Evolutionary conservation across 1,139 yeast species (phyloP).

Genomic region (Ashbya aceris): DNA sequence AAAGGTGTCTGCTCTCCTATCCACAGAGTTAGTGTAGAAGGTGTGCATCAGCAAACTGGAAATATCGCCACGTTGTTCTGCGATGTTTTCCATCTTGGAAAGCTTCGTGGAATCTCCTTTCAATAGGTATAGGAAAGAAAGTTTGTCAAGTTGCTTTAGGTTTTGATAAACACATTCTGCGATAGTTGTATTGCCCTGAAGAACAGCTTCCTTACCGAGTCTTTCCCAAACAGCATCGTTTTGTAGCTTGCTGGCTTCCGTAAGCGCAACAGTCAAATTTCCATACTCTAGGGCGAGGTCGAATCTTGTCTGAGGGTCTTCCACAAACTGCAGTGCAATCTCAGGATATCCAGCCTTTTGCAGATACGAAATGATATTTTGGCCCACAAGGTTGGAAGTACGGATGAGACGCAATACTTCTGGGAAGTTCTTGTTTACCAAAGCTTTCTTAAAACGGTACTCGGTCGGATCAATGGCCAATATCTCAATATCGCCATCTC

Average conservation of each 20-base stretch:
- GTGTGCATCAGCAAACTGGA: slow-evolving; percentile 79
- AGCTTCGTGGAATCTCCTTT: slow-evolving; percentile 75
- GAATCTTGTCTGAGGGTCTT: slow-evolving; percentile 92
- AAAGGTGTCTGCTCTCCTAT: slow-evolving; percentile 66
- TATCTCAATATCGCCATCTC: slow-evolving; percentile 77
- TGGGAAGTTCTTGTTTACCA: slow-evolving; percentile 79
- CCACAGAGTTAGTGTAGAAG: slow-evolving; percentile 64
- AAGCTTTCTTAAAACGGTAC: slow-evolving; percentile 88
- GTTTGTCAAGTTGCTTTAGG: slow-evolving; percentile 74
- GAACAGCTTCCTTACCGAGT: slow-evolving; percentile 76
- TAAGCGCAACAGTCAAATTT: slow-evolving; percentile 76
- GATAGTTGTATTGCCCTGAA: slow-evolving; percentile 79
- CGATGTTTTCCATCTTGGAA: slow-evolving; percentile 78
- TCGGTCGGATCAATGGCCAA: slow-evolving; percentile 89
- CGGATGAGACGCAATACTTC: slow-evolving; percentile 88
- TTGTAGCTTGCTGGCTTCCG: slow-evolving; percentile 75
- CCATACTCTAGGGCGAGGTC: slow-evolving; percentile 94
- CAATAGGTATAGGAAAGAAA: slow-evolving; percentile 76
- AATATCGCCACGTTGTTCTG: slow-evolving; percentile 78
- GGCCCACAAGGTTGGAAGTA: slow-evolving; percentile 89
- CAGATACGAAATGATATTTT: slow-evolving; percentile 88
- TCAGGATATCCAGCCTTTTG: slow-evolving; percentile 96
- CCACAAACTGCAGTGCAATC: slow-evolving; percentile 88
- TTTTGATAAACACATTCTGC: slow-evolving; percentile 88
- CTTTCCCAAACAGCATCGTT: slow-evolving; percentile 67